Base-by-base conservation (phyloP, 306 rosid species). In the Corylus americana region DNA sequence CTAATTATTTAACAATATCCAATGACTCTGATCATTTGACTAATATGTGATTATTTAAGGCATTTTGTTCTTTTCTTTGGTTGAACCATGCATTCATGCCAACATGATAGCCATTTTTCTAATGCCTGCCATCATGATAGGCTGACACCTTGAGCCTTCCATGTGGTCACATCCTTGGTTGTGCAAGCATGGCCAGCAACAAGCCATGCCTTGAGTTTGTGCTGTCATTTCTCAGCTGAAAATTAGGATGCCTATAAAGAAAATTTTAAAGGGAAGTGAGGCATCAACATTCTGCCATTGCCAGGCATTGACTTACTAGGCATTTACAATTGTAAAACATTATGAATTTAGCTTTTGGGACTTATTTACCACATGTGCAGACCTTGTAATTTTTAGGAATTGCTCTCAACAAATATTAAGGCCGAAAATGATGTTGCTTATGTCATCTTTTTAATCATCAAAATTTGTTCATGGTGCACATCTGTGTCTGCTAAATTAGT, bases 401-500 rank as follows among this genome's bases (percentile, higher is more conserved):
- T 42, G 11, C 14, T 66, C 22, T 16, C n/a, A 63, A 8, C 45
- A 63, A 14, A 63, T 29, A 14, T 27, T 42, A 10, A 35, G 70
- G 70, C 18, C 14, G 12, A 1, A 63, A 63, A 12, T 63, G 45
- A 63, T 63, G 70, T 63, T 63, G 35, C 68, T 63, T 63, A 63
- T 13, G 45, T 25, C 66, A 22, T 59, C 66, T 59, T 22, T 25
- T 5, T 59, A 59, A n/a, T 44, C 70, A 31, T 63, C 29, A 50
- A 55, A 62, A 57, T 74, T 57, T 72, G 66, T 75, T 85, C 47
- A 7, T 74, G 45, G 12, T 75, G 64, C 80, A 72, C 69, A 42
- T 47, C 63, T 74, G 74, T 70, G 70, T 45, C 50, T 45, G 7
- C 16, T 1, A 10, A 54, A 5, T 67, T 84, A 45, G 48, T 81